Evolutionary conservation across 148 eudicot genomes (phyloP).

Genomic region (Suaeda aralocaspica): DNA sequence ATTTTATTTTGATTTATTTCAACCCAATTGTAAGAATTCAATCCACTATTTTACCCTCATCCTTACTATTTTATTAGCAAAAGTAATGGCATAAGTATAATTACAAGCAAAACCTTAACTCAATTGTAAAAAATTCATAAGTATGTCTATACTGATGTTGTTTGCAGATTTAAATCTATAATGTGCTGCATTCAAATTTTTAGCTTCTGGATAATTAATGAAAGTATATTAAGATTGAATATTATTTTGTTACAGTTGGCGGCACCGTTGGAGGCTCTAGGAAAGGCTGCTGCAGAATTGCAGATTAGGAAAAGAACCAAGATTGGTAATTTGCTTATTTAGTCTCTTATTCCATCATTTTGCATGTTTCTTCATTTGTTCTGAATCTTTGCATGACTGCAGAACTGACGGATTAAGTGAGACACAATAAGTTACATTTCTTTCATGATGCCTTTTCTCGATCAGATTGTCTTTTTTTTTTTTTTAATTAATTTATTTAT

Average conservation of each 20-base stretch:
- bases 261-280: slow-evolving; percentile 67
- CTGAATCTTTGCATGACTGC: background rate
- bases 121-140: too few relatives aligned
- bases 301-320: slow-evolving; percentile 67
- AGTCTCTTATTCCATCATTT: background rate
- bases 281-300: slow-evolving; percentile 82
- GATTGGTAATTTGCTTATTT: slow-evolving; percentile 42
- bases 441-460: background rate
- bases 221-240: background rate
- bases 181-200: too few relatives aligned
- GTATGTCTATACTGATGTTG: too few relatives aligned
- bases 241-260: slow-evolving; percentile 57
- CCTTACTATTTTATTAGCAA: too few relatives aligned
- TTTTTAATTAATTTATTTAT: too few relatives aligned
- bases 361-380: background rate
- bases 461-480: background rate
- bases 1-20: too few relatives aligned
- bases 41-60: too few relatives aligned
- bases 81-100: too few relatives aligned
- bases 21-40: too few relatives aligned
- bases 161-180: too few relatives aligned
- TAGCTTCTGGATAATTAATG: too few relatives aligned
- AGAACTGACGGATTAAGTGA: background rate
- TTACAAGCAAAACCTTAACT: too few relatives aligned
- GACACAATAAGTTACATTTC: background rate